Evolutionary conservation across 805 yeast species (phyloP), one percentile per base, ranked within the genome.

Genomic region (Starmerella roubikii): DNA sequence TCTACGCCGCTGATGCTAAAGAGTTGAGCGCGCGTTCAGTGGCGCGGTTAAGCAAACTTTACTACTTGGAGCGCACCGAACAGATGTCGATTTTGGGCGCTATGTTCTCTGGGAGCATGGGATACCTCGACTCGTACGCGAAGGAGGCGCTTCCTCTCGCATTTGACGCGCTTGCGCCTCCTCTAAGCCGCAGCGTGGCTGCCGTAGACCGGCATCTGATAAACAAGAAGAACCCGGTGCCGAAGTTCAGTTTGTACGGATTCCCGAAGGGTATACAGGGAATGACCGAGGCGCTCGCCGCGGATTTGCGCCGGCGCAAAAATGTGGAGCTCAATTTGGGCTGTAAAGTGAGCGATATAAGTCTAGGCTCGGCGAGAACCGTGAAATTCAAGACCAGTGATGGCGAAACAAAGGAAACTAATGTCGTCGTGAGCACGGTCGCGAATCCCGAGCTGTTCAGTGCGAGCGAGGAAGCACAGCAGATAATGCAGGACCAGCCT

Each of bases 1-100:
- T 91, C 1, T 88, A 85, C 57, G 95, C 93, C 1, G 91, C 83
- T n/a, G 93, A 86, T 56, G 66, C 74, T 2, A 52, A 66, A 5
- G 62, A 70, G 40, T 58, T 88, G 35, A 80, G 94, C 61, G 74
- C 78, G 0, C 60, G 69, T 17, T 54, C 59, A 0, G 60, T 55
- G 5, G 65, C 79, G 3, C 65, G 82, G 0, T 54, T 82, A 45
- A 74, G 76, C 3, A 50, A 58, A 9, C 50, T 83, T 48, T 72
- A 67, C 34, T 61, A 69, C 11, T 57, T 76, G 33, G 95, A 85
- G 53, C 41, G 58, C 6, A 41, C 54, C 19, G 53, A 60, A 22
- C 57, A 69, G 6, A 60, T 71, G 53, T 82, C 85, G 0, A 54
- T 80, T 2, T 46, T 76, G 0, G 65, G 61, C 39, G 68, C 74